Evolutionary conservation across 305 asterid genomes (phyloP).

Genomic region (Solanum aculeatissimum): DNA sequence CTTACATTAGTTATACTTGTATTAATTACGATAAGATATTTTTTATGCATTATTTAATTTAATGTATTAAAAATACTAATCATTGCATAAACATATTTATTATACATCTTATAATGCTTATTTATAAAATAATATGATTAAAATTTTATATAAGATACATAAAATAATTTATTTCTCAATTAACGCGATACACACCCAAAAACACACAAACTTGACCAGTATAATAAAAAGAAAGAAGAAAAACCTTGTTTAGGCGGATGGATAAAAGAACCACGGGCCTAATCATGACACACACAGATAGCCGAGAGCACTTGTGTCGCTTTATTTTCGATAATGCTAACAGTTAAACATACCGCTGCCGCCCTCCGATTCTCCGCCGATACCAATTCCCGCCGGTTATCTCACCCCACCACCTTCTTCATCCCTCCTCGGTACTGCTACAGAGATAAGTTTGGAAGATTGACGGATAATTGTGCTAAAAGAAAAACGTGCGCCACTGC

Average conservation of each 20-base stretch:
- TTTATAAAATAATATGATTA: no score
- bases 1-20: no score
- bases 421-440: slow-evolving; percentile 30
- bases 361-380: slow-evolving; percentile 37
- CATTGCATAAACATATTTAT: no score
- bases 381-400: slow-evolving; percentile 15
- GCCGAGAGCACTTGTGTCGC: not conserved
- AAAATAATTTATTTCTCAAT: no score
- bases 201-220: no score
- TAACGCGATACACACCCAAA: no score
- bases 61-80: no score
- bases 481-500: slow-evolving; percentile 39
- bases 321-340: slow-evolving; percentile 32
- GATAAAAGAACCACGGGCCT: slow-evolving; percentile 7
- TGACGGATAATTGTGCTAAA: slow-evolving; percentile 9
- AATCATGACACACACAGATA: not conserved
- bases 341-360: slow-evolving; percentile 41
- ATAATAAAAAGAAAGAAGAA: not conserved
- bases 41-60: no score
- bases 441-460: slow-evolving; percentile 24
- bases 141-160: no score
- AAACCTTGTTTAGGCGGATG: slow-evolving; percentile 5
- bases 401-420: slow-evolving; percentile 31
- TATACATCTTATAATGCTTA: no score
- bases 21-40: no score